Percentiles rank a stretch among this genome's conserved stretches.
Conservation (phyloP, 2,329 filamentous ascomycete genomes). For the Malbranchea zuffiana region DNA sequence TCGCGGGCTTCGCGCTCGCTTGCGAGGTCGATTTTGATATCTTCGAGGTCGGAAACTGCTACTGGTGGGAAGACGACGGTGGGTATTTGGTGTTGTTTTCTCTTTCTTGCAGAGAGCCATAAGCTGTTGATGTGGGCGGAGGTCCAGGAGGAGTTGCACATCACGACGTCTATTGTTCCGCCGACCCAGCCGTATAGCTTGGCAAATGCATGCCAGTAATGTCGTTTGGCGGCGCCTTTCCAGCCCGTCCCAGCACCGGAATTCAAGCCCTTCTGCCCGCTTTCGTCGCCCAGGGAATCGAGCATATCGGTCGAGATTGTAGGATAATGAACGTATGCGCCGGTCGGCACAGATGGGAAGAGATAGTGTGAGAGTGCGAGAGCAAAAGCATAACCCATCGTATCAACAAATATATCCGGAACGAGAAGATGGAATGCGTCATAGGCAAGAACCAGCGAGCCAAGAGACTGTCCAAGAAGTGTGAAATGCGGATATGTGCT, state of each 20-base stretch:
- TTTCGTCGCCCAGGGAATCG: conserved; percentile 58
- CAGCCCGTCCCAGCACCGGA: conserved; percentile 66
- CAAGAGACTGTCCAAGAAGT: conserved; percentile 82
- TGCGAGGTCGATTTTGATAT: conserved; percentile 55
- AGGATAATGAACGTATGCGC: conserved; percentile 93
- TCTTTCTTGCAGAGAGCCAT: conserved; percentile 51
- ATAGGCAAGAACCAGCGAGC: conserved; percentile 76
- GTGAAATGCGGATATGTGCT: conserved; percentile 88
- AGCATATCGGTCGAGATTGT: conserved; percentile 99
- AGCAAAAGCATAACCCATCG: conserved; percentile 94
- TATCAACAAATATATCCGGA: conserved; percentile 91
- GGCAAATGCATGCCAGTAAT: conserved; percentile 83
- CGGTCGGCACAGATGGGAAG: conserved; percentile 71
- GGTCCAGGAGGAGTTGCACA: conserved; percentile 97
- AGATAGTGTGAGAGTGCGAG: conserved; percentile 72
- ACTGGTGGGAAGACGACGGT: conserved; percentile 83
- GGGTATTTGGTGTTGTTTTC: conserved; percentile 35
- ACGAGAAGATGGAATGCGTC: conserved; percentile 87
- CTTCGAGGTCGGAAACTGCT: conserved; percentile 72
- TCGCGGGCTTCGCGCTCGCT: conserved; percentile 59
- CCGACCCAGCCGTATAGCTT: conserved; percentile 72
- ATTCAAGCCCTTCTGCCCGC: conserved; percentile 62
- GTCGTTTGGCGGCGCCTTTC: conserved; percentile 59
- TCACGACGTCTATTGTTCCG: conserved; percentile 76
- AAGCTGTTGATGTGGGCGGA: conserved; percentile 68